Evolutionary conservation across 202 grass and related monocot species (phyloP).

Genomic region (Dendrocalamus latiflorus): DNA sequence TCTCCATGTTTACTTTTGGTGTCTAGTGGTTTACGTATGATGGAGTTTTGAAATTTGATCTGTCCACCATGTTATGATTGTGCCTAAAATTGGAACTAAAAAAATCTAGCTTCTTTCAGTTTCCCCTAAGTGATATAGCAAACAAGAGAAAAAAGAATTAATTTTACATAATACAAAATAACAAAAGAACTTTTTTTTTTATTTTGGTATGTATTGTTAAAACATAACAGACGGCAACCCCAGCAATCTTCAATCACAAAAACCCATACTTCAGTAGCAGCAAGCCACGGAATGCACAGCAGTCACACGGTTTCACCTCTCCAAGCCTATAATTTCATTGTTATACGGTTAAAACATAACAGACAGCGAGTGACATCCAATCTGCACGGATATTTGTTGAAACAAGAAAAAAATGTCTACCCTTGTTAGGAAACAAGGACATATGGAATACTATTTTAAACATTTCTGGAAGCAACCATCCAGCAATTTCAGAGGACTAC

Average conservation of each 20-base stretch:
- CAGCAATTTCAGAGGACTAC: neutral
- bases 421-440: neutral
- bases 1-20: neutral
- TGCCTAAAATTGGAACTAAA: neutral
- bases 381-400: neutral
- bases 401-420: neutral
- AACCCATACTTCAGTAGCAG: neutral
- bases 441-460: neutral
- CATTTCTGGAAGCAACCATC: neutral
- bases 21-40: neutral
- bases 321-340: neutral
- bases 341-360: neutral
- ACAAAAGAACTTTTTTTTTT: neutral
- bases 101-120: neutral
- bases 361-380: neutral
- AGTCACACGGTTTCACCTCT: neutral
- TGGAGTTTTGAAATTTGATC: too few species aligned
- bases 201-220: neutral
- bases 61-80: neutral
- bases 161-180: neutral
- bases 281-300: neutral
- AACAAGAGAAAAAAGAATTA: neutral
- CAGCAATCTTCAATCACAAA: neutral
- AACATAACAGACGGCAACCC: neutral
- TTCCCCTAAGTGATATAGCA: neutral